These are phyloP conservation scores for Candida ficus DNA, from an alignment of 805 yeast species.

Conservation along the genomic window DNA sequence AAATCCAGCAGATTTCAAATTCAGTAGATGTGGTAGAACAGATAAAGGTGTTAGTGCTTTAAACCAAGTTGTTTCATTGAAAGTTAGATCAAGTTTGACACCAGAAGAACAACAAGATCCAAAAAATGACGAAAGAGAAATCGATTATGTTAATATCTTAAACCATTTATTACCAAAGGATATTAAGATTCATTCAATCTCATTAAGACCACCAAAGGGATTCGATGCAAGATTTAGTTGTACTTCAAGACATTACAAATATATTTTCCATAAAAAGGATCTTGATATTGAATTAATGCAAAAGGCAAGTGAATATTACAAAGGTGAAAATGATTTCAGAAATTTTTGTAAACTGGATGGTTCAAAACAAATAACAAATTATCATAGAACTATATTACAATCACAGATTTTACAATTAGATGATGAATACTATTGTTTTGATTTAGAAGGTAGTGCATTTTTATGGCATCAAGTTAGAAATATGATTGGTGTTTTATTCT, in stretches of 20 bases:
- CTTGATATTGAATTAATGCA: conserved; percentile 66
- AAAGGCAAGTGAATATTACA: conserved; percentile 53
- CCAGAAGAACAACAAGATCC: conserved; percentile 57
- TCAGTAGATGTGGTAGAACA: conserved; percentile 92
- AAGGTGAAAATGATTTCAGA: conserved; percentile 85
- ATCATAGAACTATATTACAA: conserved; percentile 53
- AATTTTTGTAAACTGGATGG: conserved; percentile 95
- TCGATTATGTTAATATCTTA: conserved; percentile 69
- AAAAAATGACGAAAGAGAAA: conserved; percentile 56
- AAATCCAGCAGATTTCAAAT: conserved; percentile 58
- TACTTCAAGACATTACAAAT: conserved; percentile 76
- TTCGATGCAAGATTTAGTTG: conserved; percentile 96
- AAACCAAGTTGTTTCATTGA: conserved; percentile 85
- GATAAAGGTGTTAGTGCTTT: conserved; percentile 97
- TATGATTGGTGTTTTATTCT: conserved; percentile 79
- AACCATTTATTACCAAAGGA: conserved; percentile 79
- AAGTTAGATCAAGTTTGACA: conserved; percentile 63
- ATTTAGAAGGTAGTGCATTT: conserved; percentile 83
- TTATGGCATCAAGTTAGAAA: conserved; percentile 98
- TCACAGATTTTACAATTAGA: conserved; percentile 40
- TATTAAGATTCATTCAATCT: conserved; percentile 74
- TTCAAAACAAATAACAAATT: conserved; percentile 84
- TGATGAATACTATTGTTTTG: conserved; percentile 58
- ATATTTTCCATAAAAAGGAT: conserved; percentile 53
- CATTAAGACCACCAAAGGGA: conserved; percentile 73